Percentiles rank a stretch among this genome's conserved stretches.
Conservation (phyloP, 441 rosid species). For the Jatropha podagrica region DNA sequence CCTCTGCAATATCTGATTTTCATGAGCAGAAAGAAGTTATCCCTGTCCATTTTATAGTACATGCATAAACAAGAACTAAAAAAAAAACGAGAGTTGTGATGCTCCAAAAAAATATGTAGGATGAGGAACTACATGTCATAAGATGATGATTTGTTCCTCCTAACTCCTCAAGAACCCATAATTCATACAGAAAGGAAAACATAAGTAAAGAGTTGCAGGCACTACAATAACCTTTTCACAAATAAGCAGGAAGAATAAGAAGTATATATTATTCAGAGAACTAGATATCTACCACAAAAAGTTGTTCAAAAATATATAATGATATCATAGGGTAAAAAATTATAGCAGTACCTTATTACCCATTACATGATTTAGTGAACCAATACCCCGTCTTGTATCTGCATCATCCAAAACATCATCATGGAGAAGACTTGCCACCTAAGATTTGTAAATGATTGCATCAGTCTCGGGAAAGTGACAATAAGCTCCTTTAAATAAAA, state of each 20-base stretch:
- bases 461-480: slow-evolving; percentile 1
- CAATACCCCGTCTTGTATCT: slow-evolving; percentile 87
- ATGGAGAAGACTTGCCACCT: slow-evolving; percentile 99
- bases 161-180: background rate
- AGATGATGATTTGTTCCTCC: background rate
- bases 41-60: background rate
- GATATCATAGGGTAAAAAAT: background rate
- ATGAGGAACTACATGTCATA: background rate
- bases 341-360: slow-evolving; percentile 74
- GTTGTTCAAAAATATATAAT: background rate
- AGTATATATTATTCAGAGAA: background rate
- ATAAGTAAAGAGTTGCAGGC: background rate
- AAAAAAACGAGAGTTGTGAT: too few species aligned
- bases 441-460: slow-evolving; percentile 26
- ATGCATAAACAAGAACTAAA: too few species aligned
- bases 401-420: slow-evolving; percentile 99
- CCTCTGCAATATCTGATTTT: background rate
- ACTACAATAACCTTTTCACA: background rate
- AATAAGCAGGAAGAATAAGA: background rate
- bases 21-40: background rate
- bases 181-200: background rate
- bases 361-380: slow-evolving; percentile 86
- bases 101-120: background rate
- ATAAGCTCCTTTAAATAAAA: background rate
- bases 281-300: background rate